These are phyloP conservation scores for Arabis hirsuta DNA, from an alignment of 345 rosid species.

Conservation along the genomic window DNA sequence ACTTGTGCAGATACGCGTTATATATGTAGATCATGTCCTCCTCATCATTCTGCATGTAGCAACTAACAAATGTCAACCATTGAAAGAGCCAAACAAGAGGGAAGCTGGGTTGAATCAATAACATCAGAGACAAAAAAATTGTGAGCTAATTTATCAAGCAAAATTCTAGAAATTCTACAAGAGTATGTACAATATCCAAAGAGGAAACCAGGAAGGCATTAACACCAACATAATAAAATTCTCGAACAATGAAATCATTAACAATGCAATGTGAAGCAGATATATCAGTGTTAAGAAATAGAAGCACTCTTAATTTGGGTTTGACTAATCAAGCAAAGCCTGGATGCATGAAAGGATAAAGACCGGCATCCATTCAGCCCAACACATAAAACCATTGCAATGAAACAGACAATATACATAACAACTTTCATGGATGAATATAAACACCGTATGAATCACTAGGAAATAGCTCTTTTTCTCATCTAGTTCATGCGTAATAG, in stretches of 20 bases:
- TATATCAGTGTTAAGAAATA: slow-evolving; percentile 14
- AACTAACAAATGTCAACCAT: slow-evolving; percentile 38
- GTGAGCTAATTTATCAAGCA: slow-evolving; percentile 15
- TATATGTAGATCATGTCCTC: slow-evolving; percentile 93
- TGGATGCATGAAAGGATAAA: not conserved
- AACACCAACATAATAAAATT: slow-evolving; percentile 11
- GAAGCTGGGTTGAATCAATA: not conserved
- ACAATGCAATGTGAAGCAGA: not conserved
- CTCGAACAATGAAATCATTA: slow-evolving; percentile 1
- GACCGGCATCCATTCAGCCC: not conserved
- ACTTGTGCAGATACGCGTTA: slow-evolving; percentile 92
- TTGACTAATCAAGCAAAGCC: slow-evolving; percentile 19
- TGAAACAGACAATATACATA: not conserved
- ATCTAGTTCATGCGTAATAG: slow-evolving; percentile 26
- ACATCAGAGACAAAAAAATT: slow-evolving; percentile 9
- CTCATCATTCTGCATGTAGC: slow-evolving; percentile 70
- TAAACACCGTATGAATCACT: not conserved
- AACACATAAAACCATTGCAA: not conserved
- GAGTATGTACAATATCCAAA: slow-evolving; percentile 2
- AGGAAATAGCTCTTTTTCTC: slow-evolving; percentile 3
- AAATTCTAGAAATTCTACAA: slow-evolving; percentile 9
- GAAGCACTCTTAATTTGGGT: not conserved
- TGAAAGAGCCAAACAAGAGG: slow-evolving; percentile 14
- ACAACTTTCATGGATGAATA: not conserved
- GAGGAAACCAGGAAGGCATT: slow-evolving; percentile 3